Evolutionary conservation across 805 yeast species (phyloP), one percentile per base, ranked within the genome.

Genomic region (Candida dajiaensis): DNA sequence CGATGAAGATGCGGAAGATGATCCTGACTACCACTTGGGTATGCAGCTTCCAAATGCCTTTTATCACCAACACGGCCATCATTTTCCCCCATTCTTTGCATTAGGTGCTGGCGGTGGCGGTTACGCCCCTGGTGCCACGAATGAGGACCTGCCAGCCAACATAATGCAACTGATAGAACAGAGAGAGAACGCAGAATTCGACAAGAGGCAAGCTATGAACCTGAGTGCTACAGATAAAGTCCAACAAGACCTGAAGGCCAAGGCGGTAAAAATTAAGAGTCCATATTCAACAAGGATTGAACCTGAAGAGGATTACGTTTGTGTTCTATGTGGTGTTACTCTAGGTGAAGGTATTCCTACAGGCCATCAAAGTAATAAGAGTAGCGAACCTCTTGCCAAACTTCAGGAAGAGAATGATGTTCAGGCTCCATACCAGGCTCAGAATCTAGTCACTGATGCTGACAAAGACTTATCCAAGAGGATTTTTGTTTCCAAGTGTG

Each of bases 311-410:
- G 63, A 69, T 11, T 70, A 75, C 4, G 68, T 73, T 1, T 83
- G 97, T 66, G 76, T 76, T 28, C 64, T 84, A 23, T 89, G 97
- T 67, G 90, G 89, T 1, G 74, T 78, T 0, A 74, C 69, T 3
- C 65, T 89, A n/a, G 94, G 94, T 3, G 77, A 72, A 41, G 96
- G 96, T 0, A 76, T 85, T 6, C 85, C 89, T 0, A 67, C 59
- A 1, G 77, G 71, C 16, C 78, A 74, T 51, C 57, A 58, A 41
- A 69, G 77, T 45, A 41, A 63, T 49, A 9, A 37, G 22, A 19
- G 43, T 28, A 61, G 59, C 16, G 54, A 52, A 6, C 53, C 67
- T 3, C 62, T 70, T 44, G 61, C 59, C 25, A 56, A 56, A 11
- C 38, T 68, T 11, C 67, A 59, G 11, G 56, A 63, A 50, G 57